A percentile compares a stretch with the other conserved stretches of the same genome.
Evolutionary conservation across 176 grass and related monocot species (phyloP).

Genomic region (Tuctoria greenei): DNA sequence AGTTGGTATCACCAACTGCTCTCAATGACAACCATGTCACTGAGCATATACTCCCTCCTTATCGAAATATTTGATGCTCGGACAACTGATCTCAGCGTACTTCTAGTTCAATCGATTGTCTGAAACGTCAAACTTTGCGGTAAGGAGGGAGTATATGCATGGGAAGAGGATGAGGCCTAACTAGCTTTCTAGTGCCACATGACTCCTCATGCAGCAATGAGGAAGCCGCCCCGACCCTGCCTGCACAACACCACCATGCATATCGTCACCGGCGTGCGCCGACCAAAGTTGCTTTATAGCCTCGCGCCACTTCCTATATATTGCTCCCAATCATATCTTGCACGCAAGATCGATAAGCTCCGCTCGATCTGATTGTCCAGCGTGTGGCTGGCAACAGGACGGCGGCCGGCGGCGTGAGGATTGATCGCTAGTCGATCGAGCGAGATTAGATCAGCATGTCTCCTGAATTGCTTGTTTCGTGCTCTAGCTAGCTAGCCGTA

Average conservation of each 20-base stretch:
- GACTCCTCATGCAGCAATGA: constrained; percentile 32
- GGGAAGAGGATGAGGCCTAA: neutral
- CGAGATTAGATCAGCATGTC: neutral
- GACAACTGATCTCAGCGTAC: no score
- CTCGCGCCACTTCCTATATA: neutral
- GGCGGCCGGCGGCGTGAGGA: neutral
- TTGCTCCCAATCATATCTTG: constrained; percentile 19
- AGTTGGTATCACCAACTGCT: neutral
- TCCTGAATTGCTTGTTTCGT: constrained; percentile 7
- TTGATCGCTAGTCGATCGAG: neutral
- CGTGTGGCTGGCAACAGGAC: constrained; percentile 24
- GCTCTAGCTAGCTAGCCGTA: neutral
- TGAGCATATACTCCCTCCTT: no score
- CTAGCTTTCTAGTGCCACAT: constrained; percentile 39
- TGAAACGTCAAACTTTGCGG: no score
- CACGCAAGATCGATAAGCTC: neutral
- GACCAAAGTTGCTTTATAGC: constrained; percentile 22
- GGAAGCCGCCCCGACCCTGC: neutral
- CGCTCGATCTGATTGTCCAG: constrained; percentile 27
- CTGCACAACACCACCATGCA: constrained; percentile 2
- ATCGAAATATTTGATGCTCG: no score
- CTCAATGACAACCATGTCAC: constrained; percentile 13
- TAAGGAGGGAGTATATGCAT: no score
- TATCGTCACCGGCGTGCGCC: neutral
- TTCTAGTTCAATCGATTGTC: no score